phyloP scores from a whole-genome alignment of 371 early-diverging fungal species.

The Catenaria anguillulae region DNA sequence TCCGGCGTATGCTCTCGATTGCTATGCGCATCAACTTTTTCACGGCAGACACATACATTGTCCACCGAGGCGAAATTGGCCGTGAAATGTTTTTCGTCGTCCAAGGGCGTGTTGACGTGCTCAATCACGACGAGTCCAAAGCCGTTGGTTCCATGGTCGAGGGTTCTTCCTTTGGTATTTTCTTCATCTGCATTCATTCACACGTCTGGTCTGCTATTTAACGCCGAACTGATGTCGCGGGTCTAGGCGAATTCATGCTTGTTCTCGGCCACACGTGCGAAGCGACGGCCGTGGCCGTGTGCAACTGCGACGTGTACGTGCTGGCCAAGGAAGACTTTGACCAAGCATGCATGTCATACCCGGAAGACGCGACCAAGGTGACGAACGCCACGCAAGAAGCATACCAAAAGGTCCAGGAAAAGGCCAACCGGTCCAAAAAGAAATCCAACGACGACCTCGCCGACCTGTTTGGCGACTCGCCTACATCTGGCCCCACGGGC shows the following conservation, averaged over 20 bases:
- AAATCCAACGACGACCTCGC: not conserved
- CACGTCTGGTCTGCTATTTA: too few species aligned
- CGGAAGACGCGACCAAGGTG: conserved; percentile 22
- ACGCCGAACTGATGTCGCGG: too few species aligned
- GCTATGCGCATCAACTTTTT: conserved; percentile 27
- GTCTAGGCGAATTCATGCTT: conserved; percentile 24
- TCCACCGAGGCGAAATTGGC: conserved; percentile 24
- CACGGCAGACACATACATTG: conserved; percentile 28
- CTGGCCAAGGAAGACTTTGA: conserved; percentile 22
- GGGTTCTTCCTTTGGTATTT: conserved; percentile 27
- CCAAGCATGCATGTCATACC: conserved; percentile 21
- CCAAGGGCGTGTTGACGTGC: conserved; percentile 30
- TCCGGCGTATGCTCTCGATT: conserved; percentile 24
- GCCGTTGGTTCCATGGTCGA: conserved; percentile 26
- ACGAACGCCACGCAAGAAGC: conserved; percentile 14
- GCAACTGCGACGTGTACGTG: conserved; percentile 33
- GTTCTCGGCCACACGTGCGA: conserved; percentile 25
- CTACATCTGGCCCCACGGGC: not conserved
- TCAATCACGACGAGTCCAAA: conserved; percentile 16
- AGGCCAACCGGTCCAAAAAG: not conserved
- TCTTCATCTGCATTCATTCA: not conserved
- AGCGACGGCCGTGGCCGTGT: conserved; percentile 25
- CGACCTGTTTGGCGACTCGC: not conserved
- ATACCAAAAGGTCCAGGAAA: not conserved
- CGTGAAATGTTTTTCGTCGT: conserved; percentile 31